A percentile compares a stretch with the other conserved stretches of the same genome.
Conservation (phyloP, 139 green algal species). For the Monoraphidium neglectum region DNA sequence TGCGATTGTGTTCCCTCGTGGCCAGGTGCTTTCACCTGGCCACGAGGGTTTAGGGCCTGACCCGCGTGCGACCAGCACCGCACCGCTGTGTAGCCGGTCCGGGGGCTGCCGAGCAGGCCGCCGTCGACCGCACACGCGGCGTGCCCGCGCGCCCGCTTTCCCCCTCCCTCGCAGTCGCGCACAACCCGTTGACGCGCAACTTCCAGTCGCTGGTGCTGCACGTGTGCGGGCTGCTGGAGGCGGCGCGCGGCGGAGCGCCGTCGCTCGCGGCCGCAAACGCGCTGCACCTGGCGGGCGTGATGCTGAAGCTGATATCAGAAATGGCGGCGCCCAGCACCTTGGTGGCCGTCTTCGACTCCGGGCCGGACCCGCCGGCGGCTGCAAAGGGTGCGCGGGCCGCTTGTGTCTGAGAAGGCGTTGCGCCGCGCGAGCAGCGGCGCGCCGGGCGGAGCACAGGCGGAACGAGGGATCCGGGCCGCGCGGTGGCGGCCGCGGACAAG, state of each 20-base stretch:
- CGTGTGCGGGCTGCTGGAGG: conserved; percentile 46
- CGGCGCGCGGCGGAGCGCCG: conserved; percentile 22
- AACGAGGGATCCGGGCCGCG: too few species aligned
- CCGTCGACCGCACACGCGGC: background rate
- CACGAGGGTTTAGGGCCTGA: too few species aligned
- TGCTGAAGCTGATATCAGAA: conserved; percentile 71
- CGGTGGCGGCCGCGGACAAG: too few species aligned
- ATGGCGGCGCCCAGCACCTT: conserved; percentile 18
- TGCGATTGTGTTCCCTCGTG: too few species aligned
- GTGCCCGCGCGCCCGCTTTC: background rate
- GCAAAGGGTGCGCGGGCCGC: conserved; percentile 22
- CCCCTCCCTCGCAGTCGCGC: conserved; percentile 49
- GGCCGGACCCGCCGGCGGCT: background rate
- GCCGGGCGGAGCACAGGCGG: too few species aligned
- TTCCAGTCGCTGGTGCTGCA: conserved; percentile 74
- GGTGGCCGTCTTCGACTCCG: conserved; percentile 13
- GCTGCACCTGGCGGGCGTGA: conserved; percentile 55
- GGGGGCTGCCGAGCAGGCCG: too few species aligned
- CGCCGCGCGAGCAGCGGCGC: too few species aligned
- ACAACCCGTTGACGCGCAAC: conserved; percentile 76
- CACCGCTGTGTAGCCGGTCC: too few species aligned
- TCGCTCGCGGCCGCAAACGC: conserved; percentile 62
- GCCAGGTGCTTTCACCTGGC: too few species aligned
- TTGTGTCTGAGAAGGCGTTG: too few species aligned
- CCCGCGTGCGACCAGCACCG: too few species aligned